These are phyloP conservation scores for Tulasnella sp. DNA, from an alignment of 768 basidiomycete genomes.

Conservation along the genomic window DNA sequence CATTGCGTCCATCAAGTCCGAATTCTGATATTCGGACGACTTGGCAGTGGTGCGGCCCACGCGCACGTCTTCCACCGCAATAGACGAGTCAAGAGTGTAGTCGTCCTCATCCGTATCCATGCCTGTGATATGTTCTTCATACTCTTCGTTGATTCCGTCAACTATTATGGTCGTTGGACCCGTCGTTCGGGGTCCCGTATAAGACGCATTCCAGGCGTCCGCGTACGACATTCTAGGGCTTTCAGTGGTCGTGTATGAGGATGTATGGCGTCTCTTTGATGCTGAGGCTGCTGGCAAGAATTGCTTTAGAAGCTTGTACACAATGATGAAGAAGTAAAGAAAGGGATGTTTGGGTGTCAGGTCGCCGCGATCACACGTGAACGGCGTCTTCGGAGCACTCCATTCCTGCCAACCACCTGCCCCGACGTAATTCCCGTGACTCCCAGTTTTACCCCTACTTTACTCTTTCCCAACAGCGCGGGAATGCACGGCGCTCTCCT, in stretches of 20 bases:
- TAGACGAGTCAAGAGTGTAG: constrained; percentile 4
- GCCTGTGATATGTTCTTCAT: neutral
- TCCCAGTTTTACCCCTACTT: neutral
- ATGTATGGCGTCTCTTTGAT: neutral
- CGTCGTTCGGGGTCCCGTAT: neutral
- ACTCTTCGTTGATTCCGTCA: constrained; percentile 31
- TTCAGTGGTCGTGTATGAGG: neutral
- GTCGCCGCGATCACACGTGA: neutral
- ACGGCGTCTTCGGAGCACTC: neutral
- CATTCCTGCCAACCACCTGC: neutral
- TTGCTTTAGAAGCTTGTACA: neutral
- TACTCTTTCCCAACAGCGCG: neutral
- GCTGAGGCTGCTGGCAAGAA: neutral
- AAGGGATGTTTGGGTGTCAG: neutral
- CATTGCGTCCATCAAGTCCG: constrained; percentile 30
- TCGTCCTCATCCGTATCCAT: constrained; percentile 30
- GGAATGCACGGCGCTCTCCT: constrained; percentile 3
- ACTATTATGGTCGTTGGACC: constrained; percentile 29
- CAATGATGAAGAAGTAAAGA: neutral
- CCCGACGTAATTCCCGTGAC: constrained; percentile 6
- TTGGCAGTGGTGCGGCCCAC: neutral
- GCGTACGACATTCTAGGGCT: constrained; percentile 20
- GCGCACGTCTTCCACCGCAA: constrained; percentile 16
- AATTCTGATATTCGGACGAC: constrained; percentile 1
- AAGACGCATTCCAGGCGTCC: constrained; percentile 27